A percentile compares a stretch with the other conserved stretches of the same genome.
Conservation (phyloP, 2,329 filamentous ascomycete genomes). For the Sclerotiophoma versabilis region DNA sequence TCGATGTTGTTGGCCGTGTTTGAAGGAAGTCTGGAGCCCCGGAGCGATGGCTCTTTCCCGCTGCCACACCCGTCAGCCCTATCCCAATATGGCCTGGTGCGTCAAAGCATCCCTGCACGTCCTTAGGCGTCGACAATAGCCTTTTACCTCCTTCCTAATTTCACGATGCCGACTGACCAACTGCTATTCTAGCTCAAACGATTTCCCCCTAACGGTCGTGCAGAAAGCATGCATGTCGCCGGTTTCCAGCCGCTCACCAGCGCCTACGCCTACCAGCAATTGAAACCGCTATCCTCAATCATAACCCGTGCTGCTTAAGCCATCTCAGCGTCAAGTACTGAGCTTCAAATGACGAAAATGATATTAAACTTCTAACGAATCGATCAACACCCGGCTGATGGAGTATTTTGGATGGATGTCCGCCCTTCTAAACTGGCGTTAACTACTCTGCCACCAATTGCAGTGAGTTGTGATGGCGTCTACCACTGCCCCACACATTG, state of each 20-base stretch:
- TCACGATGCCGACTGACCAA: neutral
- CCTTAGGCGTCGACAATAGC: constrained; percentile 1
- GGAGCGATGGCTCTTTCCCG: constrained; percentile 10
- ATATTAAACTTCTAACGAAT: neutral
- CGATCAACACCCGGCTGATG: neutral
- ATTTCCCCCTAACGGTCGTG: neutral
- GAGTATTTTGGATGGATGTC: neutral
- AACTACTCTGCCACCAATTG: neutral
- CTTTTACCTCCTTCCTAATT: constrained; percentile 10
- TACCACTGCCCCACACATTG: neutral
- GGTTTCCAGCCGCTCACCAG: neutral
- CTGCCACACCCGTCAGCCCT: constrained; percentile 8
- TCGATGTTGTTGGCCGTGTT: constrained; percentile 6
- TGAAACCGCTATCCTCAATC: neutral
- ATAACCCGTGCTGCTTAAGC: neutral
- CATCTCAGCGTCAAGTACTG: neutral
- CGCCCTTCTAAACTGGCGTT: neutral
- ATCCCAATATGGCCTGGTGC: neutral
- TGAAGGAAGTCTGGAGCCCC: constrained; percentile 12
- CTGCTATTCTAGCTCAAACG: neutral
- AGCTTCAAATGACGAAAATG: neutral
- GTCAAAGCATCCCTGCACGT: neutral
- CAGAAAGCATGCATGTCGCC: neutral
- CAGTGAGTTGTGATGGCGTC: neutral
- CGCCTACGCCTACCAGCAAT: constrained; percentile 1